Evolutionary conservation across 169 alveolate species (phyloP).

Genomic region (Eimeria tenella): DNA sequence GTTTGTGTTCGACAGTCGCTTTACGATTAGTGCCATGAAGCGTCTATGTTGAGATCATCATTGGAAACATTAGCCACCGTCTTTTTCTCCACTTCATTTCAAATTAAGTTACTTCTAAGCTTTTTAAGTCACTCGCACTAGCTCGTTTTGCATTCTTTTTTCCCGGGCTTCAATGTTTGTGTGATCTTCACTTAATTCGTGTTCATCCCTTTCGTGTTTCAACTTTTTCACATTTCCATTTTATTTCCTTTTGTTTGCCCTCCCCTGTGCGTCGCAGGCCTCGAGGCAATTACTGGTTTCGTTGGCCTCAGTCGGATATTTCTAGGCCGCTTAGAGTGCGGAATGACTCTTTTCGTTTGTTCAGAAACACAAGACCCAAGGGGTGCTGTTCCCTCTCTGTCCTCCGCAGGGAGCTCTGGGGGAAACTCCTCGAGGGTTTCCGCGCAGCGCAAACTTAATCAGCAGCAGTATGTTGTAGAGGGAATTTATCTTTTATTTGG

Average conservation of each 20-base stretch:
- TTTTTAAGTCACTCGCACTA: too few relatives aligned
- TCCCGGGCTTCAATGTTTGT: too few relatives aligned
- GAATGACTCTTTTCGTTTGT: constrained; percentile 87
- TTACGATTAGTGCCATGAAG: too few relatives aligned
- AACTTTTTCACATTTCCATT: too few relatives aligned
- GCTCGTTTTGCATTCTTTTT: too few relatives aligned
- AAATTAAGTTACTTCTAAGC: too few relatives aligned
- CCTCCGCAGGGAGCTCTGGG: background rate
- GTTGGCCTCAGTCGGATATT: constrained; percentile 89
- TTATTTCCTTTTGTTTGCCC: background rate
- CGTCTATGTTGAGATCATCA: too few relatives aligned
- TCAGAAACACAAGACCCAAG: background rate
- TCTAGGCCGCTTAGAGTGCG: constrained; percentile 85
- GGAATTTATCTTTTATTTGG: constrained; percentile 29
- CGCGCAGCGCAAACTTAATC: background rate
- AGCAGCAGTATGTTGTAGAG: background rate
- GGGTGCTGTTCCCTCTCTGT: background rate
- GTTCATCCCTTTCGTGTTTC: too few relatives aligned
- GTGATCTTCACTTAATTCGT: too few relatives aligned
- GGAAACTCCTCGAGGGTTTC: background rate
- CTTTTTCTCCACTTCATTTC: too few relatives aligned
- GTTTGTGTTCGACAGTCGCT: too few relatives aligned
- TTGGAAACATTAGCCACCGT: too few relatives aligned
- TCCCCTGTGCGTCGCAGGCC: background rate
- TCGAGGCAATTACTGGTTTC: constrained; percentile 86